Evolutionary conservation across 2,329 filamentous ascomycete species (phyloP).

Genomic region (Alternaria alternata): DNA sequence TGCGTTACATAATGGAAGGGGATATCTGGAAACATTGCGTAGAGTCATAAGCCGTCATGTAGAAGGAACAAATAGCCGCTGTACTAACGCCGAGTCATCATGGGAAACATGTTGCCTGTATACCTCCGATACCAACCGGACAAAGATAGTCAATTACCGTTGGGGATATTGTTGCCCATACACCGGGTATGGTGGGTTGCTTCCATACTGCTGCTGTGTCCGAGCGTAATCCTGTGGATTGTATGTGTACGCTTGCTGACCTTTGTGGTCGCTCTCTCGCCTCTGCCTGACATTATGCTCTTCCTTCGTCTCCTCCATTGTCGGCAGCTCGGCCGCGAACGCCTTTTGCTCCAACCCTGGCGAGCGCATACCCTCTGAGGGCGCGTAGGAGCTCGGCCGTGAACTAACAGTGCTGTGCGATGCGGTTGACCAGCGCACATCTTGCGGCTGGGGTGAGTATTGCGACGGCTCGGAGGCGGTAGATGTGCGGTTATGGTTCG

Average conservation of each 20-base stretch:
- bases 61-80: not conserved
- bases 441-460: conserved; percentile 38
- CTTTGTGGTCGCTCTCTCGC: conserved; percentile 21
- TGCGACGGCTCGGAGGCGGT: conserved; percentile 28
- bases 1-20: conserved; percentile 6
- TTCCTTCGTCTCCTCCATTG: conserved; percentile 47
- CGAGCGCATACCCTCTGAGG: conserved; percentile 46
- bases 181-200: conserved; percentile 18
- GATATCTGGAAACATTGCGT: conserved; percentile 14
- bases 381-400: conserved; percentile 47
- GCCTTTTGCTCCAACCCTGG: conserved; percentile 45
- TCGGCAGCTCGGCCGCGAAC: conserved; percentile 47
- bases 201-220: conserved; percentile 20
- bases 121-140: not conserved
- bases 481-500: conserved; percentile 35
- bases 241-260: conserved; percentile 40
- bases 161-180: conserved; percentile 2
- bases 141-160: not conserved
- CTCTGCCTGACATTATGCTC: conserved; percentile 37
- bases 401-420: conserved; percentile 41
- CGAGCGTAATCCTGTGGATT: conserved; percentile 47
- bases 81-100: not conserved
- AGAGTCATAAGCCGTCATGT: not conserved
- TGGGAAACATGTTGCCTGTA: not conserved
- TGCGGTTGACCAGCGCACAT: conserved; percentile 44